These are phyloP conservation scores for Xerocomellus amylosporus DNA, from an alignment of 768 basidiomycete species.

Conservation along the genomic window DNA sequence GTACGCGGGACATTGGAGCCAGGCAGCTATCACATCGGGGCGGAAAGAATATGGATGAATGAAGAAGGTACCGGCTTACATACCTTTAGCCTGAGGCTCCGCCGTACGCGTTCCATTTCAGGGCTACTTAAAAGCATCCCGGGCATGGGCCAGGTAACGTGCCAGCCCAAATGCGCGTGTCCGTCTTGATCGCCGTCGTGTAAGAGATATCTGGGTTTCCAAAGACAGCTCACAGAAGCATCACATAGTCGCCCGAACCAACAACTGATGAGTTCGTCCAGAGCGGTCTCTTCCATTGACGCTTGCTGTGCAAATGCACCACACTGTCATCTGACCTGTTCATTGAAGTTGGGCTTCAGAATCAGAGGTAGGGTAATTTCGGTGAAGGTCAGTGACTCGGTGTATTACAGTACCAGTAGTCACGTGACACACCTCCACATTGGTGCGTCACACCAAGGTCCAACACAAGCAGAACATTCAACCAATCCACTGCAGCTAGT, in stretches of 20 bases:
- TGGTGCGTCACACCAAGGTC: not conserved
- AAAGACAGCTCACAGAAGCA: not conserved
- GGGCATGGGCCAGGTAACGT: constrained; percentile 3
- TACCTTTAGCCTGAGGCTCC: constrained; percentile 10
- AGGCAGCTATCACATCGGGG: constrained; percentile 23
- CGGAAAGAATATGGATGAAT: constrained; percentile 5
- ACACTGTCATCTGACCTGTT: not conserved
- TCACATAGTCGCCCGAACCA: not conserved
- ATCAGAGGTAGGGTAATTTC: not conserved
- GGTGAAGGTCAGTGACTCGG: not conserved
- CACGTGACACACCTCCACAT: constrained; percentile 14
- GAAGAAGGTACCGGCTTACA: constrained; percentile 8
- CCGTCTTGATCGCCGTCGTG: constrained; percentile 27
- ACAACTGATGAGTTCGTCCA: not conserved
- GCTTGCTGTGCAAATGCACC: not conserved
- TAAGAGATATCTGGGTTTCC: constrained; percentile 3
- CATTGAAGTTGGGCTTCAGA: not conserved
- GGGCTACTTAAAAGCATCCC: not conserved
- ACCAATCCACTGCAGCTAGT: not conserved
- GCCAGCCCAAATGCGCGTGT: constrained; percentile 18
- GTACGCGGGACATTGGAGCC: not conserved
- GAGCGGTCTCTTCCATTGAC: not conserved
- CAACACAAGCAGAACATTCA: not conserved
- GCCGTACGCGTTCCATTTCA: constrained; percentile 11
- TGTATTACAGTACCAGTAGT: no score